Conservation (phyloP, 805 yeast species). For the Henningerozyma blattae region DNA sequence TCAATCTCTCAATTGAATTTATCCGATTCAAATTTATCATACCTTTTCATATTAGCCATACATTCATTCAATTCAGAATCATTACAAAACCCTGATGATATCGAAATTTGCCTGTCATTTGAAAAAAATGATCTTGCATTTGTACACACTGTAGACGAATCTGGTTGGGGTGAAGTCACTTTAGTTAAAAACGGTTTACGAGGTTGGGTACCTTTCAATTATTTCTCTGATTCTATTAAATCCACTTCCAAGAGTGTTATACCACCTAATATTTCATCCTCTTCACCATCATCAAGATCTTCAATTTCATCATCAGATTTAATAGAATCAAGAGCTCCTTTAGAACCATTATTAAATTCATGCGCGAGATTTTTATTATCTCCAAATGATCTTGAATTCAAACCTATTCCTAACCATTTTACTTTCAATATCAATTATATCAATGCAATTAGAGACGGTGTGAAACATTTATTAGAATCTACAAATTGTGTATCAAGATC, state of each 20-base stretch:
- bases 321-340: constrained; percentile 33
- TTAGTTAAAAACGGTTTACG: constrained; percentile 46
- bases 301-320: constrained; percentile 1
- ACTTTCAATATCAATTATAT: constrained; percentile 47
- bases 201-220: constrained; percentile 85
- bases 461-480: constrained; percentile 45
- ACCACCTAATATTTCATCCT: too few relatives aligned
- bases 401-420: constrained; percentile 22
- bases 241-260: too few relatives aligned
- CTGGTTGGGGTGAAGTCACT: constrained; percentile 86
- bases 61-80: constrained; percentile 49
- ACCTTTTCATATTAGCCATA: constrained; percentile 43
- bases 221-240: constrained; percentile 42
- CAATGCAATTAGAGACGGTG: constrained; percentile 64
- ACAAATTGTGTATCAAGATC: constrained; percentile 70
- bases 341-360: constrained; percentile 43
- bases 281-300: neutral
- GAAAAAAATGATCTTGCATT: constrained; percentile 60
- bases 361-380: constrained; percentile 56
- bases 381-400: constrained; percentile 40
- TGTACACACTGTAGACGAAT: constrained; percentile 65
- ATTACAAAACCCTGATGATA: constrained; percentile 51
- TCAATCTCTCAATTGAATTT: constrained; percentile 3
- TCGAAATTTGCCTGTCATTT: constrained; percentile 64
- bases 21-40: constrained; percentile 35